phyloP scores from a whole-genome alignment of 164 flowering plant species.

The Malania oleifera region DNA sequence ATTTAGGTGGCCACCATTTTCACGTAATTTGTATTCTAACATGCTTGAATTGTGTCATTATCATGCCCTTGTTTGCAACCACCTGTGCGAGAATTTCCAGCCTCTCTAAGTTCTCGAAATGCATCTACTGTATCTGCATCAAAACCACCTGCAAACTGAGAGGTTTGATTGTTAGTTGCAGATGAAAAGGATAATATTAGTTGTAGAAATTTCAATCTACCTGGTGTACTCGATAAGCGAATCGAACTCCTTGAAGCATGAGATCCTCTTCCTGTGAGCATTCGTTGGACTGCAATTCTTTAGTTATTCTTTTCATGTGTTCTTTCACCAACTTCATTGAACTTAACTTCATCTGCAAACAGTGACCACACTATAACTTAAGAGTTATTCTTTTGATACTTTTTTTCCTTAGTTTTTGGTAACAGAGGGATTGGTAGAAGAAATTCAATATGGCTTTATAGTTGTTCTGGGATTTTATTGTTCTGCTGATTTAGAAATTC shows the following conservation, averaged over 20 bases:
- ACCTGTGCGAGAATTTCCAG: background rate
- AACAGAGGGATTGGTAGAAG: too few species aligned
- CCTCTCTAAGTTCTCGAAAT: constrained; percentile 36
- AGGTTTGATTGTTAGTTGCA: constrained; percentile 1
- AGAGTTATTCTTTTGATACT: too few species aligned
- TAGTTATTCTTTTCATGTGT: constrained; percentile 50
- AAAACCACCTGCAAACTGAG: constrained; percentile 56
- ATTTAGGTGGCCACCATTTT: background rate
- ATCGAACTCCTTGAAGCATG: constrained; percentile 62
- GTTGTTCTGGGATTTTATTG: too few species aligned
- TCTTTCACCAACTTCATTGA: constrained; percentile 54
- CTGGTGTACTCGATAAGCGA: constrained; percentile 62
- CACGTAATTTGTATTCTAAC: background rate
- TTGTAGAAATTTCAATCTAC: constrained; percentile 14
- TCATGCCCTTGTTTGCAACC: constrained; percentile 2
- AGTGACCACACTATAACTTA: too few species aligned
- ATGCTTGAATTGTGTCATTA: background rate
- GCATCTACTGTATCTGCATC: constrained; percentile 23
- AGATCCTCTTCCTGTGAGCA: constrained; percentile 32
- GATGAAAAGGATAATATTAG: background rate
- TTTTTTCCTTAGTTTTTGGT: too few species aligned
- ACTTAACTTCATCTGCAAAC: constrained; percentile 49
- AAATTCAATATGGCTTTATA: too few species aligned
- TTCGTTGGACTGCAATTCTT: constrained; percentile 31
- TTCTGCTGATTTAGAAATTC: too few species aligned